Conservation (phyloP, 192 early-diverging fungal genomes). For the Thamnidium elegans region DNA sequence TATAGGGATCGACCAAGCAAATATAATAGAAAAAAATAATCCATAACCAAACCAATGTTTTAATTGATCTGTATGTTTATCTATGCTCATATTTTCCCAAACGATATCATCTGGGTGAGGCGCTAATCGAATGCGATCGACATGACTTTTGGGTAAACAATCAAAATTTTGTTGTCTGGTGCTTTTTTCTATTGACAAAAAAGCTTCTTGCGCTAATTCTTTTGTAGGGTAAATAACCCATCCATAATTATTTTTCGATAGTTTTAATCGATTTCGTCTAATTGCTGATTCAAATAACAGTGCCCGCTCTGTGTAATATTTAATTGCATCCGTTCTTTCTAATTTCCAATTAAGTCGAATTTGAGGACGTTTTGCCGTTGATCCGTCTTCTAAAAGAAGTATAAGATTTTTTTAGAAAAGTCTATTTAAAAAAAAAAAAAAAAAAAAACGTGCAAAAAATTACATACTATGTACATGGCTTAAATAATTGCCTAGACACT, state of each 20-base stretch:
- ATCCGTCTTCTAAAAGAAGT: conserved; percentile 17
- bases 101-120: conserved; percentile 72
- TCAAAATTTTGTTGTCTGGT: not conserved
- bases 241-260: not conserved
- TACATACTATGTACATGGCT: not conserved
- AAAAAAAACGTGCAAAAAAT: too few species aligned
- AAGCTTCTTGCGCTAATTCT: not conserved
- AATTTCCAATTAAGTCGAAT: conserved; percentile 29
- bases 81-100: conserved; percentile 65
- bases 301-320: conserved; percentile 64
- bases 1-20: conserved; percentile 68
- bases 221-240: conserved; percentile 2
- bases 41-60: conserved; percentile 39
- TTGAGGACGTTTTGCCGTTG: conserved; percentile 16
- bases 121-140: conserved; percentile 36
- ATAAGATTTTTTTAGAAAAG: not conserved
- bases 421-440: not conserved
- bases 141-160: not conserved
- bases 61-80: conserved; percentile 42
- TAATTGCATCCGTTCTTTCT: conserved; percentile 63
- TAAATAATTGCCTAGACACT: conserved; percentile 1
- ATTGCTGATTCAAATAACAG: conserved; percentile 4
- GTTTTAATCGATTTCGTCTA: conserved; percentile 45
- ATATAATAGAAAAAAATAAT: conserved; percentile 54
- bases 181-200: not conserved